phyloP scores from a whole-genome alignment of 306 rosid genomes.

The Trifolium pratense region DNA sequence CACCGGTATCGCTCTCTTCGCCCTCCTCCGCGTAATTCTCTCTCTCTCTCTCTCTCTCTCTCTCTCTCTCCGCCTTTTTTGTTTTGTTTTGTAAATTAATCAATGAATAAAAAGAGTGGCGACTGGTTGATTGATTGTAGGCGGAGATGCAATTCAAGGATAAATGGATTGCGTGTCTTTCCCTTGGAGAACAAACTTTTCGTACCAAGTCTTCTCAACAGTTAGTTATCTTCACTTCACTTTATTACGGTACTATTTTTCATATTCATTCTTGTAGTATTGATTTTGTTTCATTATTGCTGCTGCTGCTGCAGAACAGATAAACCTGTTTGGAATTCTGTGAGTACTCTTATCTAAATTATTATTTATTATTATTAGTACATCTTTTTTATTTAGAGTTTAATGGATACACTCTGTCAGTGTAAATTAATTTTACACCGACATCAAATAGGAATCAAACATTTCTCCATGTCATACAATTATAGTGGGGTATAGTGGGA shows the following conservation, averaged over 20 bases:
- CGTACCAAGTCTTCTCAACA: constrained; percentile 75
- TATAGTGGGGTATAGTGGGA: too few species aligned
- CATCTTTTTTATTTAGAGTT: too few species aligned
- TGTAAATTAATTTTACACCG: too few species aligned
- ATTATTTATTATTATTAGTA: too few species aligned
- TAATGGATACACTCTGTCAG: too few species aligned
- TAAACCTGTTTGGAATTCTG: constrained; percentile 88
- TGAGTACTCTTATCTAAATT: constrained; percentile 60
- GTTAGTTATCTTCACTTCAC: constrained; percentile 58
- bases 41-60: background rate
- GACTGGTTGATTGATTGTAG: constrained; percentile 40
- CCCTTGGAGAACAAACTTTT: constrained; percentile 91
- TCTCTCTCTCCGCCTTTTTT: background rate
- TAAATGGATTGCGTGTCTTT: constrained; percentile 89
- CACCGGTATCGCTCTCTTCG: constrained; percentile 84
- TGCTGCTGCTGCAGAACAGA: constrained; percentile 71
- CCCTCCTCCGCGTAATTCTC: constrained; percentile 48
- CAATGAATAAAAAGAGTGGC: background rate
- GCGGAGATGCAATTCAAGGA: constrained; percentile 96
- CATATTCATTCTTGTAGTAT: background rate
- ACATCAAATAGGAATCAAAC: too few species aligned
- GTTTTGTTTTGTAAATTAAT: background rate
- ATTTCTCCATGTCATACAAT: too few species aligned
- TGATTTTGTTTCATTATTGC: constrained; percentile 46
- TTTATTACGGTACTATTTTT: background rate